Conservation (phyloP, 2,329 filamentous ascomycete species). For the Hortaea sp. region DNA sequence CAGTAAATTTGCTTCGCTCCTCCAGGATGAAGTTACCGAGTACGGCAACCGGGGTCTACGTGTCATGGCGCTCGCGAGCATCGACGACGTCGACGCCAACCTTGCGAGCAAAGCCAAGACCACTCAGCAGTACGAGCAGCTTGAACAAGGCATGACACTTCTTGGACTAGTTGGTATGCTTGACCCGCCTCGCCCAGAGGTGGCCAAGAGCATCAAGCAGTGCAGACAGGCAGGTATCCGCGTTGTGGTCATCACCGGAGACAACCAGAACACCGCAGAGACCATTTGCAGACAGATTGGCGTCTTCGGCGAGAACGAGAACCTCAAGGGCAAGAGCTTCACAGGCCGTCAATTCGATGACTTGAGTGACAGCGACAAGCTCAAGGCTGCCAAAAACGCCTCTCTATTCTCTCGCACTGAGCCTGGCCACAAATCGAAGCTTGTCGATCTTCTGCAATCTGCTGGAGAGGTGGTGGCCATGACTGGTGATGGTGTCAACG, state of each 20-base stretch:
- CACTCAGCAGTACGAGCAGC: constrained; percentile 68
- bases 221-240: constrained; percentile 91
- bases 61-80: constrained; percentile 82
- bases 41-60: constrained; percentile 90
- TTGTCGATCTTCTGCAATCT: constrained; percentile 91
- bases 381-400: constrained; percentile 73
- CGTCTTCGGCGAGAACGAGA: constrained; percentile 71
- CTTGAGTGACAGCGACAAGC: constrained; percentile 65
- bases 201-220: constrained; percentile 72
- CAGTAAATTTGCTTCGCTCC: constrained; percentile 56
- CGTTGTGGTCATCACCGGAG: constrained; percentile 94
- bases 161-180: constrained; percentile 93
- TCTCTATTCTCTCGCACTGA: constrained; percentile 95
- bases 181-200: constrained; percentile 89
- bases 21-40: constrained; percentile 71
- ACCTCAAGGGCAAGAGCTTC: constrained; percentile 83
- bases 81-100: constrained; percentile 62
- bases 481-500: constrained; percentile 98
- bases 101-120: constrained; percentile 65
- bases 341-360: constrained; percentile 93
- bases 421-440: constrained; percentile 90
- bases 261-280: constrained; percentile 96
- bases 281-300: constrained; percentile 97
- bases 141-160: constrained; percentile 91
- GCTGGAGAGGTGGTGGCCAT: constrained; percentile 93